These are phyloP conservation scores for Rusavskia elegans DNA, from an alignment of 495 filamentous ascomycete species.

Conservation along the genomic window DNA sequence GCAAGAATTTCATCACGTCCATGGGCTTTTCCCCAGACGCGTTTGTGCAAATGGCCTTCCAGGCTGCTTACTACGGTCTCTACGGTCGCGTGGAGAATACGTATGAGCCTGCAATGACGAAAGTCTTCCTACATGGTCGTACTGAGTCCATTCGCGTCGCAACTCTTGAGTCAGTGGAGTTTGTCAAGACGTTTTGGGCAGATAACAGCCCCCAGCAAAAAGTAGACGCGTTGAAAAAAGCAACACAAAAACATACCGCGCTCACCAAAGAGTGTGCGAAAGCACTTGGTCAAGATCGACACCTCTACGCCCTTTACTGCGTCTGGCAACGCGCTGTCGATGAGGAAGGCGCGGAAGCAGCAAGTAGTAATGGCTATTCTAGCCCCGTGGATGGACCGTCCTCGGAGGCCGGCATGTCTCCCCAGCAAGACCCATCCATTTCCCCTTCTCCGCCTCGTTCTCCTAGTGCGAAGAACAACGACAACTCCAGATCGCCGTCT, in stretches of 20 bases:
- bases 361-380: constrained; percentile 35
- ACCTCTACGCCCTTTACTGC: constrained; percentile 86
- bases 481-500: constrained; percentile 3
- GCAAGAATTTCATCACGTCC: constrained; percentile 94
- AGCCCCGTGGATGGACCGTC: constrained; percentile 42
- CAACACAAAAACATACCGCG: constrained; percentile 64
- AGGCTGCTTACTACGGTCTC: constrained; percentile 94
- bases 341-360: constrained; percentile 42
- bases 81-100: constrained; percentile 89
- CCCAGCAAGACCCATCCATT: constrained; percentile 27
- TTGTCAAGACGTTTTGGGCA: constrained; percentile 88
- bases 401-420: constrained; percentile 32
- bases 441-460: constrained; percentile 16
- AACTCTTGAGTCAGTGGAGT: constrained; percentile 63
- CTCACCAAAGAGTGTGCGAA: constrained; percentile 81
- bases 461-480: constrained; percentile 1
- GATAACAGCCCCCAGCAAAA: constrained; percentile 72
- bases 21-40: constrained; percentile 96
- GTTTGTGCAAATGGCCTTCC: constrained; percentile 98
- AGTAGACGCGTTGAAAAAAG: constrained; percentile 67
- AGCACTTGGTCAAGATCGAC: constrained; percentile 80
- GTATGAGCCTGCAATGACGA: constrained; percentile 98
- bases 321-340: constrained; percentile 87
- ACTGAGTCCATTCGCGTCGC: constrained; percentile 89
- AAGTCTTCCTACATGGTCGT: constrained; percentile 77